A percentile compares a stretch with the other conserved stretches of the same genome.
These are phyloP conservation scores for Acacia confusa DNA, from an alignment of 306 rosid genomes.

Conservation along the genomic window DNA sequence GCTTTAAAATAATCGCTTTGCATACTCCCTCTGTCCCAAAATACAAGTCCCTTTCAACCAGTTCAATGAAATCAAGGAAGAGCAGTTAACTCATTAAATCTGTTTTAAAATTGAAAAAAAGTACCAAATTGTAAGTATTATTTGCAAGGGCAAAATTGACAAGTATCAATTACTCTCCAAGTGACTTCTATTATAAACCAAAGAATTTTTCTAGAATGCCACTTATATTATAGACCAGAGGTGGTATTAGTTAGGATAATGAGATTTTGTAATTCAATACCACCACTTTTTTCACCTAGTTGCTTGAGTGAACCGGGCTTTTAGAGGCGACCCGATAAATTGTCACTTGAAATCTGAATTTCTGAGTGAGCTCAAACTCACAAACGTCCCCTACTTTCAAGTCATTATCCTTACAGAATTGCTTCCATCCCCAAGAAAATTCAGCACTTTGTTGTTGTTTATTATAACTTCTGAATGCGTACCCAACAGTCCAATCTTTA, in stretches of 20 bases:
- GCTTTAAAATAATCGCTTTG: not conserved
- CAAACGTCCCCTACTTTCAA: constrained; percentile 31
- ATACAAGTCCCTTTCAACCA: no score
- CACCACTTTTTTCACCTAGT: not conserved
- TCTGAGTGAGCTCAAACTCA: constrained; percentile 3
- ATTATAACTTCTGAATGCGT: not conserved
- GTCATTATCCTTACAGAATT: constrained; percentile 28
- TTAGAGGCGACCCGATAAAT: not conserved
- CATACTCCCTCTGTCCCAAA: not conserved
- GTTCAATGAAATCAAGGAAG: no score
- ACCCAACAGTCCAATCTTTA: constrained; percentile 24
- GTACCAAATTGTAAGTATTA: no score
- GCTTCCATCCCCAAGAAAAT: constrained; percentile 42
- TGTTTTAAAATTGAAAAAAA: no score
- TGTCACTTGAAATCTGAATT: not conserved
- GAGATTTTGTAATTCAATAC: not conserved
- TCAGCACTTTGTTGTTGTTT: not conserved
- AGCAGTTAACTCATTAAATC: no score
- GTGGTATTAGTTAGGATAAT: not conserved
- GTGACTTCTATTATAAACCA: no score
- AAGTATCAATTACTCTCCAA: no score
- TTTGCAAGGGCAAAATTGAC: no score
- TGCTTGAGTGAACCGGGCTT: not conserved
- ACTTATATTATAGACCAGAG: no score
- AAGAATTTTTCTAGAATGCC: no score